Percentiles rank a stretch among this genome's conserved stretches.
phyloP scores from a whole-genome alignment of 2,329 filamentous ascomycete species.

The Aurifilum marmelostoma region DNA sequence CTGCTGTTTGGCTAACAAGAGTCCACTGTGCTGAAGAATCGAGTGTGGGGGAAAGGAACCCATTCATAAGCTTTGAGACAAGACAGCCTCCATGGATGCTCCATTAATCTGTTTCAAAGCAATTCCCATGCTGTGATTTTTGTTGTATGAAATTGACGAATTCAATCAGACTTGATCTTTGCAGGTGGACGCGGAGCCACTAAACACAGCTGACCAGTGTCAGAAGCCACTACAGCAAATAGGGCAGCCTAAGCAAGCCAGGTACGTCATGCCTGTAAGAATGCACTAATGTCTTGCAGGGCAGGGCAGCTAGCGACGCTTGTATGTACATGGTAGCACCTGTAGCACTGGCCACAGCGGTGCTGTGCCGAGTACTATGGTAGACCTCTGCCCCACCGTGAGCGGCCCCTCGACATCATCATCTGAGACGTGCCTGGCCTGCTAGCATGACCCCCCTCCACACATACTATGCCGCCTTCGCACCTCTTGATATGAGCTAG shows the following conservation, averaged over 20 bases:
- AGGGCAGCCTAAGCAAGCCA: constrained; percentile 3
- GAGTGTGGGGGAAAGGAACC: not conserved
- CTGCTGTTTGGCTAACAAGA: not conserved
- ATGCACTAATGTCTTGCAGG: constrained; percentile 9
- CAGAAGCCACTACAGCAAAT: constrained; percentile 12
- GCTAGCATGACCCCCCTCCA: constrained; percentile 13
- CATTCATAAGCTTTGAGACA: not conserved
- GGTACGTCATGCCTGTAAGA: constrained; percentile 35
- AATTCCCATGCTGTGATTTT: not conserved
- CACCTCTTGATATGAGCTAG: constrained; percentile 6
- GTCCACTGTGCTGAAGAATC: not conserved
- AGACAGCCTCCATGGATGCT: not conserved
- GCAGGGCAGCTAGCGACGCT: too few relatives aligned
- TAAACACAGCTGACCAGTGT: not conserved
- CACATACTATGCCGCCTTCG: not conserved
- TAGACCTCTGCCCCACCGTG: constrained; percentile 16
- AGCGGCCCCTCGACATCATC: constrained; percentile 18
- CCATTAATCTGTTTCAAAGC: not conserved
- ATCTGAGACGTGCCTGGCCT: constrained; percentile 13
- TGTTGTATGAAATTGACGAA: not conserved
- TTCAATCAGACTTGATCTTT: not conserved
- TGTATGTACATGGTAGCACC: too few relatives aligned
- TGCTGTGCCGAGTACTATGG: too few relatives aligned
- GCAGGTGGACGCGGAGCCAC: not conserved
- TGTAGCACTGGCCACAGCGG: too few relatives aligned